phyloP scores from a whole-genome alignment of 2,329 filamentous ascomycete genomes.

The Sporothrix protearum region DNA sequence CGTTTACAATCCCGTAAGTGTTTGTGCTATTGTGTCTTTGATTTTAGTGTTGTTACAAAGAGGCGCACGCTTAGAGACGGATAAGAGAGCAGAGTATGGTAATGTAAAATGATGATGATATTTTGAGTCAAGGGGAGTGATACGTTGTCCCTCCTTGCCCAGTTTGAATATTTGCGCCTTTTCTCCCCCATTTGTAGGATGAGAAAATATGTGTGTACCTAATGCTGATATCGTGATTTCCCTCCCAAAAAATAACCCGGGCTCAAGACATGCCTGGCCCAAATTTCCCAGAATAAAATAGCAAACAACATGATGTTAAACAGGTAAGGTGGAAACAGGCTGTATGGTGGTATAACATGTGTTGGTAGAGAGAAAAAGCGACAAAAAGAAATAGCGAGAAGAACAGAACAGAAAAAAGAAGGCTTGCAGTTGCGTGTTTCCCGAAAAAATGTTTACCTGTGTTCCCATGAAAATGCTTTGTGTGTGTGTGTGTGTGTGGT shows the following conservation, averaged over 20 bases:
- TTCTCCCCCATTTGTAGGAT: background rate
- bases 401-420: background rate
- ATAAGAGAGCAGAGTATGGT: background rate
- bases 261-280: background rate
- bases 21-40: too few species aligned
- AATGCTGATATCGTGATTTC: slow-evolving; percentile 17
- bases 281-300: background rate
- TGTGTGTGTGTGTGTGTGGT: background rate
- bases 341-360: slow-evolving; percentile 20
- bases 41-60: background rate
- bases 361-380: background rate
- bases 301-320: slow-evolving; percentile 11
- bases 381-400: background rate
- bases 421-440: slow-evolving; percentile 3
- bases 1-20: background rate
- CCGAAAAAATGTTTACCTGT: background rate
- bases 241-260: background rate
- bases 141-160: background rate
- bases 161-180: slow-evolving; percentile 15
- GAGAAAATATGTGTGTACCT: slow-evolving; percentile 2
- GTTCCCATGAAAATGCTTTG: slow-evolving; percentile 12
- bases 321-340: slow-evolving; percentile 7
- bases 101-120: background rate
- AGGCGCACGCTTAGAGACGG: background rate
- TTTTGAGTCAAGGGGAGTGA: background rate